Evolutionary conservation across 371 early-diverging fungal species (phyloP), one percentile per base, ranked within the genome.

Genomic region (Basidiobolus meristosporus): DNA sequence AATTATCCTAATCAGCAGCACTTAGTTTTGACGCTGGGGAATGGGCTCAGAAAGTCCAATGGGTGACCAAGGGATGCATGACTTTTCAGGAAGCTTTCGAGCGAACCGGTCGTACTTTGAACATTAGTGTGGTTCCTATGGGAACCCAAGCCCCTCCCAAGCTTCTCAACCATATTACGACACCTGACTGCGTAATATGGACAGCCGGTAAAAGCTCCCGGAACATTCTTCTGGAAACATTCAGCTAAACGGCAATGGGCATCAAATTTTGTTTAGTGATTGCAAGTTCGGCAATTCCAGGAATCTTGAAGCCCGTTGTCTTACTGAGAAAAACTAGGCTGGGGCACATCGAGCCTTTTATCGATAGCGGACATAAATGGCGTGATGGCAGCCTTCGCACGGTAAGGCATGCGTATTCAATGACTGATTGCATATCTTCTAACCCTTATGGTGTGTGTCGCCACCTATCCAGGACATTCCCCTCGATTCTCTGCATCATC

Each of bases 41-140:
- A 35, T 76, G 76, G 76, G 73, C 75, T 36, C 57, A 60, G n/a
- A 65, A 77, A 36, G 61, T 62, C 6, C 65, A 70, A 50, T 73
- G 76, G 74, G 68, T 77, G 35, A 73, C 77, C 18, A 64, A 85
- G 22, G 93, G 93, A 4, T 74, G 79, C 6, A 41, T 84, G 41
- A 90, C 93, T 0, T 92, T 92, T 49, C 56, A 62, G 43, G 90
- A 93, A 59, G 90, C 92, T 0, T 88, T 81, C 52, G 70, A 72
- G 46, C 60, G 77, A 32, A 90, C 91, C 0, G 90, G 92, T 10
- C 65, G 86, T 33, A 70, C 88, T 7, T 73, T 90, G 26, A 88
- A 84, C 53, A 77, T 91, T 11, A 62, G 83, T 2, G 87, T 89
- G n/a, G 68, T 84, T 17, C 66, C 75, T 2, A 70, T 71, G 43